Evolutionary conservation across 495 filamentous ascomycete genomes (phyloP), one percentile per base, ranked within the genome.

Genomic region (Penicillium crystallinum): DNA sequence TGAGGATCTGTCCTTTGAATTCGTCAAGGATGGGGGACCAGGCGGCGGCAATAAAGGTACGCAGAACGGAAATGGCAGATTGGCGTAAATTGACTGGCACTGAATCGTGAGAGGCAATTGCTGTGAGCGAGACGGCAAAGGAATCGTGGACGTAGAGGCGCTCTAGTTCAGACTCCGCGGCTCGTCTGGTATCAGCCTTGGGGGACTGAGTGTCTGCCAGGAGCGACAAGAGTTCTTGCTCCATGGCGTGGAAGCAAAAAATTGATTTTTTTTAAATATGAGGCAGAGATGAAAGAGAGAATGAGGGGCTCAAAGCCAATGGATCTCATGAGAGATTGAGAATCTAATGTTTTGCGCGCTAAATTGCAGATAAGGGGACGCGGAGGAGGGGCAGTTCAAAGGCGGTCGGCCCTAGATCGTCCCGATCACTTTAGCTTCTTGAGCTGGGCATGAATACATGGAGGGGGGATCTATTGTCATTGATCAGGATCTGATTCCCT

Each of bases 211-310:
- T 93, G 67, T 86, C 84, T 50, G 84, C 79, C 41, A 96, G 85
- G 59, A 95, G 77, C 59, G 81, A 80, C 56, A 90, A 80, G 57
- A 96, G 80, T 69, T 90, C 81, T 73, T 91, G 86, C 78, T 95
- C 90, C 88, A 91, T 91, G 54, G 52, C 71, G 33, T n/a, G n/a
- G n/a, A n/a, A n/a, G n/a, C n/a, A n/a, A n/a, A n/a, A n/a, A n/a
- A n/a, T n/a, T n/a, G n/a, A n/a, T n/a, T n/a, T n/a, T n/a, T n/a
- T n/a, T n/a, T n/a, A n/a, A n/a, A n/a, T n/a, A n/a, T n/a, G n/a
- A n/a, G n/a, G n/a, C n/a, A 38, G 14, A 27, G 34, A 21, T 39
- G 14, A 25, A 36, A 36, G 19, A 45, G 38, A 42, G 39, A 47
- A 2, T 3, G 9, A 30, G 25, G 23, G 56, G 54, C 57, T 53